Evolutionary conservation across 306 rosid genomes (phyloP).

Genomic region (Oemleria cerasiformis): DNA sequence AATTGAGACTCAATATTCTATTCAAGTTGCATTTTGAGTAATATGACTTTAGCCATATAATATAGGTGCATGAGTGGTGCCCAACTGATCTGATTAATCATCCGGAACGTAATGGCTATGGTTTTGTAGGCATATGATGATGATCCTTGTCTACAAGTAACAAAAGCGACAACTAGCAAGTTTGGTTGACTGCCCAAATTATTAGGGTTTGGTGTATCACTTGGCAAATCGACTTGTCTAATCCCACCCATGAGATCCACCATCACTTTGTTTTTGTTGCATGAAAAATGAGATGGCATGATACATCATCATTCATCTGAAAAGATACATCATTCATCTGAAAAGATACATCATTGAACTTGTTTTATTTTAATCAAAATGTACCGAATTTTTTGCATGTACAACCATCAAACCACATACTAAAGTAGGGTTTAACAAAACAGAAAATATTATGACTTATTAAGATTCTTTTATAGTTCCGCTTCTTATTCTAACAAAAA

Average conservation of each 20-base stretch:
- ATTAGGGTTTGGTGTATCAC: not conserved
- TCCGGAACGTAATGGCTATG: constrained; percentile 7
- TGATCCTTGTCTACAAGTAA: not conserved
- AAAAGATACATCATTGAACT: not conserved
- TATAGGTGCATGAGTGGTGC: too few species aligned
- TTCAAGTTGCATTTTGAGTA: too few species aligned
- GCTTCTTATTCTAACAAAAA: too few species aligned
- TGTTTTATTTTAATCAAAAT: too few species aligned
- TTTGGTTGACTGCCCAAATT: not conserved
- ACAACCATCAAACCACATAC: too few species aligned
- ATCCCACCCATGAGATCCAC: not conserved
- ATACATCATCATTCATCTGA: not conserved
- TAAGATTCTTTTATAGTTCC: too few species aligned
- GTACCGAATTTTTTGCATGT: too few species aligned
- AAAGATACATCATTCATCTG: not conserved
- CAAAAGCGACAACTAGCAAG: not conserved
- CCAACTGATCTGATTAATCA: constrained; percentile 32
- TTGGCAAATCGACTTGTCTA: not conserved
- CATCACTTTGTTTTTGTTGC: not conserved
- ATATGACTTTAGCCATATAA: too few species aligned
- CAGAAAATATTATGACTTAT: too few species aligned
- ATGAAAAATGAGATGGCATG: constrained; percentile 2
- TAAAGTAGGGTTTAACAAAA: too few species aligned
- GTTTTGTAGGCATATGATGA: constrained; percentile 12
- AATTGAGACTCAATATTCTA: too few species aligned